phyloP scores from a whole-genome alignment of 148 eudicot genomes.

The Agrostemma githago region DNA sequence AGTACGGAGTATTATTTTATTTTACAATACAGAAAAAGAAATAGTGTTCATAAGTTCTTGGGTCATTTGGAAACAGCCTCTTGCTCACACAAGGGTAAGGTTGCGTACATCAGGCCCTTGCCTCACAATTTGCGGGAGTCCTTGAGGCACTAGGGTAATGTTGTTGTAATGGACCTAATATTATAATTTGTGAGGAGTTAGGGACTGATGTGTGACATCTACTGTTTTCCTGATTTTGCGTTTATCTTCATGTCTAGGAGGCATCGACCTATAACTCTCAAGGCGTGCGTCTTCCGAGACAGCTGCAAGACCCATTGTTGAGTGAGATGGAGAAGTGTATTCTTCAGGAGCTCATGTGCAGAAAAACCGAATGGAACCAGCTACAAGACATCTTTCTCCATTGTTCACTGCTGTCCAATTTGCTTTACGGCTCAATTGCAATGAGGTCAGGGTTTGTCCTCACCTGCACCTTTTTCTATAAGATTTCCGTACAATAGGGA shows the following conservation, averaged over 20 bases:
- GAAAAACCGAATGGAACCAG: slow-evolving; percentile 40
- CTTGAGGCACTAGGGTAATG: no score
- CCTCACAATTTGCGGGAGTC: no score
- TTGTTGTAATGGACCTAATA: not conserved
- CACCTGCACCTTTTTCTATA: not conserved
- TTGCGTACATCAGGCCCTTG: no score
- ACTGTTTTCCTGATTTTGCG: slow-evolving; percentile 2
- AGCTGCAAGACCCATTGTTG: slow-evolving; percentile 55
- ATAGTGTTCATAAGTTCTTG: not conserved
- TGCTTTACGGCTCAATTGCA: slow-evolving; percentile 54
- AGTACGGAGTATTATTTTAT: no score
- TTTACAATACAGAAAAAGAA: not conserved
- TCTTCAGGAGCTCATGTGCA: slow-evolving; percentile 44
- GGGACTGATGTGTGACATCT: not conserved
- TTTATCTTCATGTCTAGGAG: slow-evolving; percentile 29
- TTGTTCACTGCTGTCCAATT: slow-evolving; percentile 62
- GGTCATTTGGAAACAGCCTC: no score
- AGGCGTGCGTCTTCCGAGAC: slow-evolving; percentile 64
- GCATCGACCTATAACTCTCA: slow-evolving; percentile 27
- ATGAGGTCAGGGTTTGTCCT: slow-evolving; percentile 46
- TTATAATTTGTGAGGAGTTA: not conserved
- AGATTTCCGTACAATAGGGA: not conserved
- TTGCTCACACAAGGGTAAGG: no score
- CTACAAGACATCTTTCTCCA: slow-evolving; percentile 57
- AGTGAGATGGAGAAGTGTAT: slow-evolving; percentile 73